Conservation (phyloP, 1,284 basidiomycete genomes). For the Fomitopsis palustris region DNA sequence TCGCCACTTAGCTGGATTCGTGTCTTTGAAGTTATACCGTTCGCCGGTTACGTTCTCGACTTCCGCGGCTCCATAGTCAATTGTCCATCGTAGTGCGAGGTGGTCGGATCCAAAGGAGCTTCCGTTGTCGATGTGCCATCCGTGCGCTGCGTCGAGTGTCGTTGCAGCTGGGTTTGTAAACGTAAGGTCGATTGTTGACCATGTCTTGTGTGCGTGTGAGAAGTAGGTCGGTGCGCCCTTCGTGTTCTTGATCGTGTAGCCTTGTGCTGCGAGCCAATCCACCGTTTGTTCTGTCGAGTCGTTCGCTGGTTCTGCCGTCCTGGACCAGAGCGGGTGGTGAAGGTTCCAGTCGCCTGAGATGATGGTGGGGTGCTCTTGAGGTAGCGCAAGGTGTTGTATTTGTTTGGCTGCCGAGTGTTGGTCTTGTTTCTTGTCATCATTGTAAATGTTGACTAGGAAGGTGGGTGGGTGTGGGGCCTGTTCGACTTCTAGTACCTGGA, state of each 20-base stretch:
- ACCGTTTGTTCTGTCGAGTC: background rate
- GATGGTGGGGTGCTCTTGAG: background rate
- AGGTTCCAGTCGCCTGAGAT: conserved; percentile 7
- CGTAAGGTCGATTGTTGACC: conserved; percentile 3
- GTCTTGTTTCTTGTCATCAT: conserved; percentile 4
- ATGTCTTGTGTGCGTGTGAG: conserved; percentile 1
- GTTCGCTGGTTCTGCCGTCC: background rate
- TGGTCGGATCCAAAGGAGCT: conserved; percentile 6
- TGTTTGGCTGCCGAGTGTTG: background rate
- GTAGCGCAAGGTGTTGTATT: background rate
- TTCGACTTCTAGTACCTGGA: conserved; percentile 1
- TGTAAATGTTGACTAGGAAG: background rate
- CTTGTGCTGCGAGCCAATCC: background rate
- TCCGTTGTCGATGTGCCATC: background rate
- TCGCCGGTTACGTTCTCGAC: conserved; percentile 6
- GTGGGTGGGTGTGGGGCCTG: conserved; percentile 1
- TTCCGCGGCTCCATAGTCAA: conserved; percentile 3
- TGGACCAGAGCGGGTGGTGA: conserved; percentile 3
- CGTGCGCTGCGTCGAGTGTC: background rate
- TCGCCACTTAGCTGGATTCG: conserved; percentile 4
- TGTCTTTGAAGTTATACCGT: conserved; percentile 7
- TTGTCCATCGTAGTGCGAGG: conserved; percentile 4
- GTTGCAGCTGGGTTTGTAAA: conserved; percentile 3
- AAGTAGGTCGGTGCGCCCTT: background rate
- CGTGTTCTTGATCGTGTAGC: background rate